Conservation (phyloP, 2,329 filamentous ascomycete genomes). For the Xylariomycetidae sp. region DNA sequence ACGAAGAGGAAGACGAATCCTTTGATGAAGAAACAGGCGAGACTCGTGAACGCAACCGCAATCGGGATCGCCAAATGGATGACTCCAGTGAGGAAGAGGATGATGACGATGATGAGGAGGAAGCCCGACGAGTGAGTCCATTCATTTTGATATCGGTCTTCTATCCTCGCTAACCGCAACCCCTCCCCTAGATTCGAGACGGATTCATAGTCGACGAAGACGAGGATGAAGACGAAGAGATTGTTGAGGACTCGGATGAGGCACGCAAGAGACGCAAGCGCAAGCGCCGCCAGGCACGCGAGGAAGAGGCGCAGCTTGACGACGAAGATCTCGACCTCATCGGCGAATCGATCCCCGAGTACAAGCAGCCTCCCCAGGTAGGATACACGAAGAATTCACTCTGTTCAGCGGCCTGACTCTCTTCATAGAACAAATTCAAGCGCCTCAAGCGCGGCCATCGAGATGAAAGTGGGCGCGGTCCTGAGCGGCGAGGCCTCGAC, state of each 20-base stretch:
- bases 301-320: slow-evolving; percentile 83
- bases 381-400: too few species aligned
- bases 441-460: slow-evolving; percentile 88
- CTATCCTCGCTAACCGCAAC: too few species aligned
- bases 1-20: slow-evolving; percentile 78
- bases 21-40: slow-evolving; percentile 72
- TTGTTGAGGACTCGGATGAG: slow-evolving; percentile 53
- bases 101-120: slow-evolving; percentile 84
- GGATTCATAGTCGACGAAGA: slow-evolving; percentile 96
- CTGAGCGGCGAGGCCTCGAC: slow-evolving; percentile 66
- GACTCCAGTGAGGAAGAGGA: slow-evolving; percentile 91
- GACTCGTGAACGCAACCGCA: slow-evolving; percentile 37
- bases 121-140: too few species aligned
- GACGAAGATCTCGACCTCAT: slow-evolving; percentile 96
- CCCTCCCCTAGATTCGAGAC: slow-evolving; percentile 85
- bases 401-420: not conserved
- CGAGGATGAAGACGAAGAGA: slow-evolving; percentile 68
- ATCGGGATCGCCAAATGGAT: slow-evolving; percentile 58
- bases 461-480: slow-evolving; percentile 60
- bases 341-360: slow-evolving; percentile 70
- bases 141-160: too few species aligned
- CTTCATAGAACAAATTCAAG: slow-evolving; percentile 80
- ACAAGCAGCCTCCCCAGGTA: slow-evolving; percentile 65
- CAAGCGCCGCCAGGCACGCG: slow-evolving; percentile 64
- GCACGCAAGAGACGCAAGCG: slow-evolving; percentile 68